phyloP scores from a whole-genome alignment of 2,329 filamentous ascomycete species.

The Alternaria novae-zelandiae region DNA sequence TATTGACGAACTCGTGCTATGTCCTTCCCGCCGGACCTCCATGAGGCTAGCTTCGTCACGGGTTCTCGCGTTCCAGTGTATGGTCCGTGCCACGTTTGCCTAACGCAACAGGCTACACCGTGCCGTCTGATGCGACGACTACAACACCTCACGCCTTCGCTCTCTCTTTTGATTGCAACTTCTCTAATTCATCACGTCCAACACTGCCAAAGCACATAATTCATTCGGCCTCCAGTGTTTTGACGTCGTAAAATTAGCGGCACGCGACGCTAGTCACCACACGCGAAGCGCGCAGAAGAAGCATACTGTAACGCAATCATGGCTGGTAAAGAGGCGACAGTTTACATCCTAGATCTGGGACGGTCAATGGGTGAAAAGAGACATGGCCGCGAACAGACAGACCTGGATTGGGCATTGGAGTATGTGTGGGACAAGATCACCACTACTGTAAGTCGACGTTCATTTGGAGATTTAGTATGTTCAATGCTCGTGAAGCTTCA shows the following conservation, averaged over 20 bases:
- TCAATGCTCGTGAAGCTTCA: not conserved
- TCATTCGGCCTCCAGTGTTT: not conserved
- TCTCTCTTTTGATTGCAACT: not conserved
- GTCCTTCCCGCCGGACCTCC: no score
- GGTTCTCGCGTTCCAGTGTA: not conserved
- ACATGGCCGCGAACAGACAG: constrained; percentile 74
- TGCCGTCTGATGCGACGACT: not conserved
- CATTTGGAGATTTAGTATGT: constrained; percentile 29
- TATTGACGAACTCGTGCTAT: no score
- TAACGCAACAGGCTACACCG: constrained; percentile 10
- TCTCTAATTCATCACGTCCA: not conserved
- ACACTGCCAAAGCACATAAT: not conserved
- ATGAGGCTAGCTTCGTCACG: not conserved
- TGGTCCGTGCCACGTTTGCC: constrained; percentile 10
- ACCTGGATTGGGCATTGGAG: constrained; percentile 87
- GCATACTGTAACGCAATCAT: constrained; percentile 57
- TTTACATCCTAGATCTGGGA: constrained; percentile 91
- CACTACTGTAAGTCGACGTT: constrained; percentile 64
- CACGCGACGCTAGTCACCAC: not conserved
- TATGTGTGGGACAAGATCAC: constrained; percentile 96
- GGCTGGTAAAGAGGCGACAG: constrained; percentile 90
- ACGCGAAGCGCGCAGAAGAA: constrained; percentile 1
- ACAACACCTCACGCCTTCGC: not conserved
- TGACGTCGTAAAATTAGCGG: not conserved
- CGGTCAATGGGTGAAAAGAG: constrained; percentile 78